Percentiles rank a stretch among this genome's conserved stretches.
Evolutionary conservation across 306 rosid genomes (phyloP).

Genomic region (Ochetophila trinervis): DNA sequence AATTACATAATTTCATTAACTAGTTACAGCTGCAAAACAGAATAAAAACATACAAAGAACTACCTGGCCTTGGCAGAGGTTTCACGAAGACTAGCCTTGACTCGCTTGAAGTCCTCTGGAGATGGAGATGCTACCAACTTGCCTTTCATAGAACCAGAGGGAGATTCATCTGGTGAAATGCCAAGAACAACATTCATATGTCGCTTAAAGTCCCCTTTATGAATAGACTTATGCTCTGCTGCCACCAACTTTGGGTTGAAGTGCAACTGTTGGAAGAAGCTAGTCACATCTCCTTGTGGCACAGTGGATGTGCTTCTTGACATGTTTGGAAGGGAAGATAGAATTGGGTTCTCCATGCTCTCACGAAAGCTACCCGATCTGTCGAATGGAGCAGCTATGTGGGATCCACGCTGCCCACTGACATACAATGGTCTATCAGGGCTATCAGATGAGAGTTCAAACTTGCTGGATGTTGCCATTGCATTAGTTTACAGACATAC

Average conservation of each 20-base stretch:
- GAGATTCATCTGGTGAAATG: conserved; percentile 80
- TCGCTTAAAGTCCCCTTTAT: conserved; percentile 67
- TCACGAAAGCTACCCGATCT: conserved; percentile 91
- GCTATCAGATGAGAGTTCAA: conserved; percentile 83
- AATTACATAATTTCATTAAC: conserved; percentile 37
- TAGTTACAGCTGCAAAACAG: conserved; percentile 25
- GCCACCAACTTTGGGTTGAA: conserved; percentile 72
- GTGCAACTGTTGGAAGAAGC: conserved; percentile 55
- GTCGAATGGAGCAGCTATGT: conserved; percentile 74
- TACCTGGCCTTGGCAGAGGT: conserved; percentile 80
- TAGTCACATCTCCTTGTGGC: conserved; percentile 63
- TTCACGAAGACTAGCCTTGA: conserved; percentile 48
- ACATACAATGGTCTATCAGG: conserved; percentile 80
- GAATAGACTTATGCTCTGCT: conserved; percentile 69
- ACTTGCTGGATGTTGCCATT: conserved; percentile 92
- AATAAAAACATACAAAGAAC: conserved; percentile 38
- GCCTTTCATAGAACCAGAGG: conserved; percentile 74
- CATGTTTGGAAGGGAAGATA: conserved; percentile 85
- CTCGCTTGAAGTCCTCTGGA: conserved; percentile 78
- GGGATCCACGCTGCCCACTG: conserved; percentile 94
- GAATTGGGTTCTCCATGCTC: conserved; percentile 72
- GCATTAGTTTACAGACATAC: conserved; percentile 58
- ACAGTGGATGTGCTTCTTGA: conserved; percentile 68
- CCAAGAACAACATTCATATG: conserved; percentile 61
- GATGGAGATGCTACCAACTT: conserved; percentile 56